Evolutionary conservation across 306 rosid genomes (phyloP), one percentile per base, ranked within the genome.

Genomic region (Ziziphus jujuba): DNA sequence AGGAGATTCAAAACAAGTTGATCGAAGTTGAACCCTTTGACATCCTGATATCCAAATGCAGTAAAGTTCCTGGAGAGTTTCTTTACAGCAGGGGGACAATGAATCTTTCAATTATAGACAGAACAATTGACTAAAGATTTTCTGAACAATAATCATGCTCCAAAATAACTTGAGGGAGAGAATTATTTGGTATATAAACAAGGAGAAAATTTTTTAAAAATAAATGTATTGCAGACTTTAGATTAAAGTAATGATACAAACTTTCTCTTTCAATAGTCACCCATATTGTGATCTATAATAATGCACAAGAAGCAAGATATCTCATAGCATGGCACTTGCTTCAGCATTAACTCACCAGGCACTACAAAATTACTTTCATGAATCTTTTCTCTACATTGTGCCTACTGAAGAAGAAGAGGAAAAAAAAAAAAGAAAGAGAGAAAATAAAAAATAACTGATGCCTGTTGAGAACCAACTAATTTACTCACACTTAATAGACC

Each of bases 401-500:
- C 85, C 88, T 74, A 83, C 62, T 28, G 57, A 14, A 59, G 40
- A 38, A 60, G 6, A 66, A 66, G 35, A 51, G 51, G 28, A 21
- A n/a, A 8, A 19, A 38, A 70, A 54, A 15, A 52, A 5, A 8
- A 25, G 5, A 35, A 40, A 51, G 59, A 59, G 36, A 49, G 24
- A 8, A 25, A 7, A 17, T 24, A 72, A 55, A 56, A 35, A 36
- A 51, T 52, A 23, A 69, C 71, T 53, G 19, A 61, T 31, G 31
- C 49, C 44, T 67, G 72, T 48, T 44, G 74, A 70, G 47, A 66
- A 64, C 80, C 73, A 72, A 64, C 64, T 54, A 77, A 70, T 80
- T 71, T 89, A 86, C 82, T 86, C 88, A 51, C 86, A 83, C 75
- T 86, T 86, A 65, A 80, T 80, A 20, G 91, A 83, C 31, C 84